A percentile compares a stretch with the other conserved stretches of the same genome.
phyloP scores from a whole-genome alignment of 2,329 filamentous ascomycete species.

The Dendrostoma leiphaemia region DNA sequence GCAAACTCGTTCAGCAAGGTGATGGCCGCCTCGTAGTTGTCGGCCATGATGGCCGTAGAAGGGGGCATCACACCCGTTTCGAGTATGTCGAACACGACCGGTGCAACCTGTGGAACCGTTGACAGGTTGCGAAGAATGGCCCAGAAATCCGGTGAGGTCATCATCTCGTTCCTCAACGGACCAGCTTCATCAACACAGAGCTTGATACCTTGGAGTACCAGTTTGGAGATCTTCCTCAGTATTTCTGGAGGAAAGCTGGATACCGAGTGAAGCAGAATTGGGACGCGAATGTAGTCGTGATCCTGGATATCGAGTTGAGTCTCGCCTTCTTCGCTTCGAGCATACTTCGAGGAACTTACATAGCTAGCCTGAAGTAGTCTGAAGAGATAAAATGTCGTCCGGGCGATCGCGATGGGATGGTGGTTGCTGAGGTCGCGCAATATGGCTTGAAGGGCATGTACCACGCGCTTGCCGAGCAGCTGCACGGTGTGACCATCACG shows the following conservation, averaged over 20 bases:
- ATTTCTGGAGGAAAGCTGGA: conserved; percentile 80
- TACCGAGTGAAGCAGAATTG: conserved; percentile 87
- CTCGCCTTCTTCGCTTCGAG: conserved; percentile 22
- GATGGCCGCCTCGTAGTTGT: conserved; percentile 92
- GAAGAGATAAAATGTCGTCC: conserved; percentile 84
- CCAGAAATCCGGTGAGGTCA: conserved; percentile 97
- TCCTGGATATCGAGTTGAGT: conserved; percentile 51
- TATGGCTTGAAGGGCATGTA: conserved; percentile 76
- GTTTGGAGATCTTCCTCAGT: conserved; percentile 71
- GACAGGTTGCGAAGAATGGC: conserved; percentile 78
- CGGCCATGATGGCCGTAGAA: conserved; percentile 83
- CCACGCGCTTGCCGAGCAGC: conserved; percentile 73
- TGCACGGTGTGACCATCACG: conserved; percentile 72
- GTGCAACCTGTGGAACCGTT: conserved; percentile 65
- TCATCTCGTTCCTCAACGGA: conserved; percentile 84
- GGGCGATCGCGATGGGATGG: conserved; percentile 80
- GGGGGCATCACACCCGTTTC: conserved; percentile 71
- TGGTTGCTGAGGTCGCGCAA: conserved; percentile 76
- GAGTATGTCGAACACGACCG: conserved; percentile 82
- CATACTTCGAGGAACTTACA: conserved; percentile 49
- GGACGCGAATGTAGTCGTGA: conserved; percentile 86
- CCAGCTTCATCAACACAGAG: conserved; percentile 76
- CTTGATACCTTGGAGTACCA: conserved; percentile 75
- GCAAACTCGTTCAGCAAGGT: conserved; percentile 86
- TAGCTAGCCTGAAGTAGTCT: conserved; percentile 80